These are phyloP conservation scores for Sclerotinia borealis DNA, from an alignment of 2,329 filamentous ascomycete species.

Conservation along the genomic window DNA sequence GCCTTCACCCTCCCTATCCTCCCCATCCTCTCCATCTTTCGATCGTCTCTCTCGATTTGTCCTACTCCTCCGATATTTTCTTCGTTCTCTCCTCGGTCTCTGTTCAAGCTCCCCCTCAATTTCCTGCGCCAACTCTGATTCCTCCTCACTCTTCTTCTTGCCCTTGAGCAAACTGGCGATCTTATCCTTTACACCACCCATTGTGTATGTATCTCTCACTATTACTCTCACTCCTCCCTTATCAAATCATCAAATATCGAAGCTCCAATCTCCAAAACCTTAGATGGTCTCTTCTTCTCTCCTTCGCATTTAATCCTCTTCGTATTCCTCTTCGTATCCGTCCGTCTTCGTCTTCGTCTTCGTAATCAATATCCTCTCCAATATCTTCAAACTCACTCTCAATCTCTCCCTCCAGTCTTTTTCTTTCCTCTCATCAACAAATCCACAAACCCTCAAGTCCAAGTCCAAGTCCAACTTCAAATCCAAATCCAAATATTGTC, in stretches of 20 bases:
- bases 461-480: neutral
- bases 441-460: neutral
- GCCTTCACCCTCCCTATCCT: neutral
- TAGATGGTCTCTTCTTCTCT: neutral
- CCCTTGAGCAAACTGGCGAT: neutral
- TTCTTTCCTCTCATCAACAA: neutral
- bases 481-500: neutral
- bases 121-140: neutral
- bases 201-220: neutral
- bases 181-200: constrained; percentile 4
- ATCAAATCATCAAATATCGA: neutral
- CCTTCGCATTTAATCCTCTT: neutral
- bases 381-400: no score
- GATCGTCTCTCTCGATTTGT: neutral
- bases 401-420: no score
- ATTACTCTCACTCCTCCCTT: neutral
- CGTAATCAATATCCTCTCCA: neutral
- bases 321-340: no score
- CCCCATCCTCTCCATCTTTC: neutral
- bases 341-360: neutral
- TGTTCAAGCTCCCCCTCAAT: neutral
- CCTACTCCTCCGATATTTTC: constrained; percentile 5
- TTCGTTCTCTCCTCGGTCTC: constrained; percentile 3
- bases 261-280: neutral
- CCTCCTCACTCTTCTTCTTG: constrained; percentile 3